Conservation (phyloP, 164 flowering plant genomes). For the Euptelea pleiosperma region DNA sequence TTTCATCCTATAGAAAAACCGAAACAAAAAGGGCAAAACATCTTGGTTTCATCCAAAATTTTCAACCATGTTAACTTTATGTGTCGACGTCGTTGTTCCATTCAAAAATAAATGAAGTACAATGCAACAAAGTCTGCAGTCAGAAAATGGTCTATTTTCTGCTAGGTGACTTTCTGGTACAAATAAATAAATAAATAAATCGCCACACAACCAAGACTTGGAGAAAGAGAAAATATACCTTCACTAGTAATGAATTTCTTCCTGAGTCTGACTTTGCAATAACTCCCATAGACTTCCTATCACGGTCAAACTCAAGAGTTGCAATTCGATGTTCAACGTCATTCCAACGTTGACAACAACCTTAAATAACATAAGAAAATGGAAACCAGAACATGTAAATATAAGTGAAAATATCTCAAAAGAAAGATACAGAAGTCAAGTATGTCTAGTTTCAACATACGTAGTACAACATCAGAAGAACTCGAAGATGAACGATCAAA, state of each 20-base stretch:
- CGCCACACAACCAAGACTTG: not conserved
- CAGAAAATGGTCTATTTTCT: too few species aligned
- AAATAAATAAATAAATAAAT: too few species aligned
- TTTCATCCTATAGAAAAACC: too few species aligned
- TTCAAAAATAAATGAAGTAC: too few species aligned
- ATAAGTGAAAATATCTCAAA: not conserved
- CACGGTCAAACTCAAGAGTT: conserved; percentile 96
- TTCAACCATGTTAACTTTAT: too few species aligned
- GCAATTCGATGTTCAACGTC: conserved; percentile 60
- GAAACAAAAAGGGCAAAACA: too few species aligned
- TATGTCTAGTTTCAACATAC: conserved; percentile 39
- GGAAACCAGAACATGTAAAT: conserved; percentile 5
- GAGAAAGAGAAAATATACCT: conserved; percentile 40
- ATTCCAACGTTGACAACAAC: conserved; percentile 63
- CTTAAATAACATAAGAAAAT: conserved; percentile 27
- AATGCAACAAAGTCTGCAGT: too few species aligned
- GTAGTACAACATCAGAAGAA: conserved; percentile 32
- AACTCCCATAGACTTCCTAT: conserved; percentile 96
- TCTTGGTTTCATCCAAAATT: too few species aligned
- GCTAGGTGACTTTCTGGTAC: too few species aligned
- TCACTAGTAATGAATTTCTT: conserved; percentile 69
- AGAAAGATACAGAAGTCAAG: not conserved
- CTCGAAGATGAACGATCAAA: conserved; percentile 26
- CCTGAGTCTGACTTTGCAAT: conserved; percentile 66
- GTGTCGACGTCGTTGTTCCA: too few species aligned